A percentile compares a stretch with the other conserved stretches of the same genome.
Conservation (phyloP, 257 asterid species). For the Mentha longifolia region DNA sequence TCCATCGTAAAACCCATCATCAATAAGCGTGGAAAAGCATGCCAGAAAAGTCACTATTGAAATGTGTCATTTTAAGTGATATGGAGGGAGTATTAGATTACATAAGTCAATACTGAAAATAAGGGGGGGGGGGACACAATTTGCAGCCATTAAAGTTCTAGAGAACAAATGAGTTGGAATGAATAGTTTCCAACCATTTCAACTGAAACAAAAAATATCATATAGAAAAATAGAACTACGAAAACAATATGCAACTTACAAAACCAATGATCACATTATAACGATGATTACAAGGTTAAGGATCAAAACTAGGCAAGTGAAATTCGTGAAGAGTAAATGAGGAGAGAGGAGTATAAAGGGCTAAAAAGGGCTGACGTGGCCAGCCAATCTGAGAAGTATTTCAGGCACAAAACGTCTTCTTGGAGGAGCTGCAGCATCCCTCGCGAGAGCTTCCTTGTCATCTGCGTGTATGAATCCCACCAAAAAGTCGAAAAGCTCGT, state of each 20-base stretch:
- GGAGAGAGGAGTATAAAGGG: not conserved
- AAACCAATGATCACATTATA: not conserved
- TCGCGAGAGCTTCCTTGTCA: constrained; percentile 76
- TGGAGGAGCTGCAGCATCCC: constrained; percentile 72
- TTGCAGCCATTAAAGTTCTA: not conserved
- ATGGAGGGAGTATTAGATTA: no score
- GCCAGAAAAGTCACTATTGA: no score
- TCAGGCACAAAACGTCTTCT: constrained; percentile 83
- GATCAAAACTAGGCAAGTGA: constrained; percentile 15
- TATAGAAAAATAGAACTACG: not conserved
- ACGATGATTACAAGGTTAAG: constrained; percentile 13
- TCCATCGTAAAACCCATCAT: no score
- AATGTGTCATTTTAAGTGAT: no score
- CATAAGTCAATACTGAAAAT: not conserved
- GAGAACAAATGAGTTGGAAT: constrained; percentile 1
- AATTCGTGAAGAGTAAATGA: not conserved
- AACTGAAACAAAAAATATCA: not conserved
- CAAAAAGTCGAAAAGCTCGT: constrained; percentile 73
- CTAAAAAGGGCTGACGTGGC: constrained; percentile 80
- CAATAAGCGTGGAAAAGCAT: no score
- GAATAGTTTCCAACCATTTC: not conserved
- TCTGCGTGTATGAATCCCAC: constrained; percentile 71
- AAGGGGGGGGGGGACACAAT: not conserved
- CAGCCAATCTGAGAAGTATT: constrained; percentile 67
- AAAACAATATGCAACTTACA: not conserved